Percentiles rank a stretch among this genome's conserved stretches.
Evolutionary conservation across 176 grass and related monocot genomes (phyloP).

Genomic region (Oropetium thomaeum): DNA sequence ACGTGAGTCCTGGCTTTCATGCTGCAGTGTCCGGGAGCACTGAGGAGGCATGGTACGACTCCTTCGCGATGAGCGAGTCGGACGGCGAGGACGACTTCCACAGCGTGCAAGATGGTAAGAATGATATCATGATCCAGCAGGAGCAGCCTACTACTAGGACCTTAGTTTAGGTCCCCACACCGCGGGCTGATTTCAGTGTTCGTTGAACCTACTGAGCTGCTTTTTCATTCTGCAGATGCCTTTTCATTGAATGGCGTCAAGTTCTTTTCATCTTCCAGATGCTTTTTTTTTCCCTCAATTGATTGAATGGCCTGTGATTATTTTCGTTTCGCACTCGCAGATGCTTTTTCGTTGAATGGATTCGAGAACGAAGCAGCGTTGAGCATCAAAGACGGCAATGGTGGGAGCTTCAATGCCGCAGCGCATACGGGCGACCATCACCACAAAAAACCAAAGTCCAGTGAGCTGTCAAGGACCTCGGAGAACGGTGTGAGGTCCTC

Average conservation of each 20-base stretch:
- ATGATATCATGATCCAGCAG: background rate
- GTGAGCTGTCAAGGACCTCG: constrained; percentile 45
- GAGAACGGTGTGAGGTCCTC: constrained; percentile 49
- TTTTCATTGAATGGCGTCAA: constrained; percentile 38
- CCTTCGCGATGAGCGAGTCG: constrained; percentile 55
- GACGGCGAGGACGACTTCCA: constrained; percentile 92
- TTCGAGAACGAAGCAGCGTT: constrained; percentile 49
- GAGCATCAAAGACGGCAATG: constrained; percentile 39
- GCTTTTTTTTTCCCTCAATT: constrained; percentile 29
- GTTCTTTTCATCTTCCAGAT: background rate
- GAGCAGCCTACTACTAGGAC: background rate
- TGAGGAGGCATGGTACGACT: constrained; percentile 89
- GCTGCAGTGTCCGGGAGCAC: constrained; percentile 51
- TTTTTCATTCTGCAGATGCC: constrained; percentile 39
- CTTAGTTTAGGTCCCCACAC: background rate
- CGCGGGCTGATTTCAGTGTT: background rate
- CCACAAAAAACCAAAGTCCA: constrained; percentile 53
- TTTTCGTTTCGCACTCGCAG: background rate
- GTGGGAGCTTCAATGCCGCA: constrained; percentile 37
- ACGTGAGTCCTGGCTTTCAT: constrained; percentile 29
- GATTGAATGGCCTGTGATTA: constrained; percentile 23
- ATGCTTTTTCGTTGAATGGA: constrained; percentile 61
- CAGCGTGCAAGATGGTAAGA: constrained; percentile 86
- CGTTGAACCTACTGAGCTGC: background rate
- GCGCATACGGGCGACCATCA: constrained; percentile 26